Conservation (phyloP, 306 rosid genomes). For the Rosa lucieae region DNA sequence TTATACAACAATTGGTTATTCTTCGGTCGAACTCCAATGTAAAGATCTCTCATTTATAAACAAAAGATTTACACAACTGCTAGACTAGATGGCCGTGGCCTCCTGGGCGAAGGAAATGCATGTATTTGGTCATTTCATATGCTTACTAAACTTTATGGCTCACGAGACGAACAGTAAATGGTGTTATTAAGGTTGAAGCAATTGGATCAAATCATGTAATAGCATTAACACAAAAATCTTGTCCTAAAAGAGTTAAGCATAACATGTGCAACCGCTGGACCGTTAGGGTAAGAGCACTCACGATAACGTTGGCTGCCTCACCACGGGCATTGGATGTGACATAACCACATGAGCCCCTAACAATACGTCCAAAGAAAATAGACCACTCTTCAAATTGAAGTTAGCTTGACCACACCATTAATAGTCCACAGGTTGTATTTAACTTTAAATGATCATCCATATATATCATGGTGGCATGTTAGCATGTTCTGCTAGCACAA, state of each 20-base stretch:
- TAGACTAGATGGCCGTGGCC: too few species aligned
- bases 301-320: neutral
- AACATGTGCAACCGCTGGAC: constrained; percentile 15
- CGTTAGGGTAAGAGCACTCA: neutral
- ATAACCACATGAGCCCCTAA: neutral
- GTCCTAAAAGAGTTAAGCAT: constrained; percentile 5
- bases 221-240: constrained; percentile 2
- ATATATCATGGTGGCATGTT: neutral
- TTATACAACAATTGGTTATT: neutral
- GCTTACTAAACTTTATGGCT: neutral
- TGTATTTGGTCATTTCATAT: neutral
- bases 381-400: constrained; percentile 6
- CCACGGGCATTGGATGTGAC: neutral
- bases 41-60: neutral
- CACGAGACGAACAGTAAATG: neutral
- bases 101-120: too few species aligned
- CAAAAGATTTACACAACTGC: neutral
- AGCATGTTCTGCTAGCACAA: neutral
- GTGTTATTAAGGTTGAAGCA: neutral
- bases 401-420: neutral
- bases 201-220: constrained; percentile 5
- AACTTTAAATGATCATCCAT: neutral
- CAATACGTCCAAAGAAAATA: neutral
- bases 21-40: neutral
- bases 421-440: neutral